Evolutionary conservation across 768 basidiomycete species (phyloP).

Genomic region (Hysterangium stoloniferum): DNA sequence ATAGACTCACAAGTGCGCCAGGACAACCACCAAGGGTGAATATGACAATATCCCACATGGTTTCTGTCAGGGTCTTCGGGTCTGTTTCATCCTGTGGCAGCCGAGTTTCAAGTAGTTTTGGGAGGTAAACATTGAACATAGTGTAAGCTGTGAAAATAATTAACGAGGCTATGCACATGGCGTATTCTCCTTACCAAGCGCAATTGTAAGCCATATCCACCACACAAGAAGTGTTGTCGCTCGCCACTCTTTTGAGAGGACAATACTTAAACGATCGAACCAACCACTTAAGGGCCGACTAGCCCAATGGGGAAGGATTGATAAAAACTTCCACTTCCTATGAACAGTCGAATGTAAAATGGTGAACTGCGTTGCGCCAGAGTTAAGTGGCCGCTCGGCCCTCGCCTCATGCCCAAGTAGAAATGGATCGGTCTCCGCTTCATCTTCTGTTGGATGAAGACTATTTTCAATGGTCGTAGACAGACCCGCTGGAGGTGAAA

Average conservation of each 20-base stretch:
- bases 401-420: not conserved
- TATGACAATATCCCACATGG: conserved; percentile 79
- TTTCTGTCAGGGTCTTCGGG: conserved; percentile 47
- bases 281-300: conserved; percentile 58
- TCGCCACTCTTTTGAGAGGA: conserved; percentile 70
- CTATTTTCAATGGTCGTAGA: not conserved
- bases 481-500: not conserved
- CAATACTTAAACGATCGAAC: conserved; percentile 58
- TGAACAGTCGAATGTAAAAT: not conserved
- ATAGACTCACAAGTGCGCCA: conserved; percentile 61
- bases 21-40: conserved; percentile 82
- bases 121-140: conserved; percentile 90
- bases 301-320: conserved; percentile 43
- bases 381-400: not conserved
- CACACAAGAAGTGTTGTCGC: conserved; percentile 74
- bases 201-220: conserved; percentile 68
- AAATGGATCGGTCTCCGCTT: conserved; percentile 12
- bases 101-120: conserved; percentile 72
- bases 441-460: conserved; percentile 6
- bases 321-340: conserved; percentile 25
- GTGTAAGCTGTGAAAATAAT: conserved; percentile 54
- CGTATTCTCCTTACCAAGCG: conserved; percentile 47
- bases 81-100: conserved; percentile 15
- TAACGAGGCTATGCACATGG: not conserved
- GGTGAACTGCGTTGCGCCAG: not conserved